Evolutionary conservation across 805 yeast species (phyloP), one percentile per base, ranked within the genome.

Genomic region (Blastobotrys terrestris): DNA sequence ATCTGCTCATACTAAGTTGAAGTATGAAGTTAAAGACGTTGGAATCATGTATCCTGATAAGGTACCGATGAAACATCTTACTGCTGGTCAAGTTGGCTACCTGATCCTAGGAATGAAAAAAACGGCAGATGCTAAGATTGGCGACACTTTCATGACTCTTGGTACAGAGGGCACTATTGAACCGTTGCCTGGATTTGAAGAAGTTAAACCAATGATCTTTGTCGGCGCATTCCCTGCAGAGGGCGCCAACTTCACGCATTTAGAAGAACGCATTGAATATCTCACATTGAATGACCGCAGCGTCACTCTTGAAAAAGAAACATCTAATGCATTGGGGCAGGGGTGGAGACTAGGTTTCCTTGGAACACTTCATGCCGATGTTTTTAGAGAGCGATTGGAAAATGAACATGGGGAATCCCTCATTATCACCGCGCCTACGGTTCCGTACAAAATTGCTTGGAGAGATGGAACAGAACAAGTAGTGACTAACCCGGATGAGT

Each of bases 161-260:
- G 85, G 85, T 3, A 64, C 68, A 19, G 76, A 75, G 35, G 35
- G 35, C 5, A 26, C 8, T 26, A 82, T 86, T 1, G 87, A 83
- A 57, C 84, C 97, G 1, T 74, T 92, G 21, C 96, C 95, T 1
- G 98, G 98, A 0, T 94, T 92, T 67, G 97, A 91, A 68, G 97
- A 89, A 62, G 91, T 95, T 0, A 91, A 94, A 67, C 97, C 98
- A 1, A 94, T 94, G 98, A 98, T 92, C 6, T 94, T 92, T 67
- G 95, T 92, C 48, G 98, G 98, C 13, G 99, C 98, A 0, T 92
- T 89, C 61, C 98, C 99, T 0, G 94, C 97, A 0, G 96, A 92
- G 63, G 96, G 96, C 3, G 78, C 85, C 0, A 96, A 92, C 62
- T 92, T 92, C 67, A 86, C 87, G 55, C 84, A 79, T 22, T 76